phyloP scores from a whole-genome alignment of 2,329 filamentous ascomycete species.

The Epichloe gansuensis region DNA sequence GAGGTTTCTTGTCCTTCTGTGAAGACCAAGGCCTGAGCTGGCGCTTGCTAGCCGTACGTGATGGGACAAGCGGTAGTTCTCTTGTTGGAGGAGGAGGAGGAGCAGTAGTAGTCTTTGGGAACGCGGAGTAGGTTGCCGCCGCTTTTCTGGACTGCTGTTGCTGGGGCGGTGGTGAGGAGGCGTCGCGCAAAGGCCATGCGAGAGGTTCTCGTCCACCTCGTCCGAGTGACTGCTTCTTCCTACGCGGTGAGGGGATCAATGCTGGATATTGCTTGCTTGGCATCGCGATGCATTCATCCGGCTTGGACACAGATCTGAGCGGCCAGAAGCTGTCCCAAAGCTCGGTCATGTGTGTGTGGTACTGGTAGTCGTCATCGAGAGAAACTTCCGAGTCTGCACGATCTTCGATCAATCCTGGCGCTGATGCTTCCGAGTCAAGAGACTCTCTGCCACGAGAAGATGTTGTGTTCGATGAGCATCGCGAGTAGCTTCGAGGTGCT shows the following conservation, averaged over 20 bases:
- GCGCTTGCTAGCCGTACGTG: not conserved
- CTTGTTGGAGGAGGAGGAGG: slow-evolving; percentile 1
- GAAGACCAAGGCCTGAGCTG: not conserved
- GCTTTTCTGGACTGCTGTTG: slow-evolving; percentile 10
- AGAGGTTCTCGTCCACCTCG: slow-evolving; percentile 9
- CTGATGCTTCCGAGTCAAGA: slow-evolving; percentile 31
- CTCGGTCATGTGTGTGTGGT: slow-evolving; percentile 30
- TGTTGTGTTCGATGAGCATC: slow-evolving; percentile 1
- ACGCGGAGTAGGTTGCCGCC: slow-evolving; percentile 27
- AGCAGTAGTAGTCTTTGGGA: slow-evolving; percentile 20
- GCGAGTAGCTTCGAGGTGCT: not conserved
- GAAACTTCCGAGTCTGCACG: slow-evolving; percentile 38
- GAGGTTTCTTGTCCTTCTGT: slow-evolving; percentile 10
- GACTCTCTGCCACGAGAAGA: slow-evolving; percentile 11
- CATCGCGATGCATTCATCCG: slow-evolving; percentile 5
- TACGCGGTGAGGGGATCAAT: slow-evolving; percentile 18
- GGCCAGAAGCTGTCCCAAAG: slow-evolving; percentile 41
- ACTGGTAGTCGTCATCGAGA: slow-evolving; percentile 36
- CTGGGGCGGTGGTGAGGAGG: slow-evolving; percentile 2
- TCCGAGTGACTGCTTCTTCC: not conserved
- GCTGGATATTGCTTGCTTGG: slow-evolving; percentile 20
- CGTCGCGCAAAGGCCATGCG: slow-evolving; percentile 16
- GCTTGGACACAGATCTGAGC: not conserved
- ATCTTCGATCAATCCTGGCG: slow-evolving; percentile 38
- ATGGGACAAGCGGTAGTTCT: not conserved